These are phyloP conservation scores for Mangifera indica DNA, from an alignment of 345 rosid species.

Conservation along the genomic window DNA sequence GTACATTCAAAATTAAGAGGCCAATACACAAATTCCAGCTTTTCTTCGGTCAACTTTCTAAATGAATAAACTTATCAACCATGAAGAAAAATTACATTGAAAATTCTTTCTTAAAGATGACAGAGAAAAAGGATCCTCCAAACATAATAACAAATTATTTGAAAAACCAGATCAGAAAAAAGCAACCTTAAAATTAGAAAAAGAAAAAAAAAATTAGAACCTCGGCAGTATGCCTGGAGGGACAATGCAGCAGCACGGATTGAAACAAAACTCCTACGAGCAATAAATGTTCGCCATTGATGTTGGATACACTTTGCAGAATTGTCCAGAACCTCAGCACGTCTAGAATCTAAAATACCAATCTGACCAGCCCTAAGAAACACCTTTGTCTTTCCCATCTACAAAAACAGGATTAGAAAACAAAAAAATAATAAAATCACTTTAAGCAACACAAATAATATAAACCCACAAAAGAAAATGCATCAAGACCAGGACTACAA, in stretches of 20 bases:
- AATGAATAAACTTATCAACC: background rate
- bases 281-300: slow-evolving; percentile 57
- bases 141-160: background rate
- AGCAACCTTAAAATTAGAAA: slow-evolving; percentile 14
- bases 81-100: background rate
- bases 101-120: background rate
- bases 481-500: slow-evolving; percentile 8
- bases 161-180: slow-evolving; percentile 2
- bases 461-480: background rate
- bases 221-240: slow-evolving; percentile 87
- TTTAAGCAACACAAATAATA: slow-evolving; percentile 12
- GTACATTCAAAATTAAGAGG: slow-evolving; percentile 5
- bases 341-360: slow-evolving; percentile 75
- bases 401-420: slow-evolving; percentile 29
- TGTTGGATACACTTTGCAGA: slow-evolving; percentile 80
- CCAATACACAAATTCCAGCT: background rate
- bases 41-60: background rate
- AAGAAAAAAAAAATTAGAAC: slow-evolving; percentile 28
- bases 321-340: slow-evolving; percentile 83
- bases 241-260: slow-evolving; percentile 56
- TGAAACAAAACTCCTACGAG: slow-evolving; percentile 52
- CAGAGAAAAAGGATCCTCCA: background rate
- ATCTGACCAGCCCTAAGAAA: slow-evolving; percentile 98
- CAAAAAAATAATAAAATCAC: slow-evolving; percentile 9
- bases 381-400: slow-evolving; percentile 95